phyloP scores from a whole-genome alignment of 148 eudicot genomes.

The Vaccinium myrtillus region DNA sequence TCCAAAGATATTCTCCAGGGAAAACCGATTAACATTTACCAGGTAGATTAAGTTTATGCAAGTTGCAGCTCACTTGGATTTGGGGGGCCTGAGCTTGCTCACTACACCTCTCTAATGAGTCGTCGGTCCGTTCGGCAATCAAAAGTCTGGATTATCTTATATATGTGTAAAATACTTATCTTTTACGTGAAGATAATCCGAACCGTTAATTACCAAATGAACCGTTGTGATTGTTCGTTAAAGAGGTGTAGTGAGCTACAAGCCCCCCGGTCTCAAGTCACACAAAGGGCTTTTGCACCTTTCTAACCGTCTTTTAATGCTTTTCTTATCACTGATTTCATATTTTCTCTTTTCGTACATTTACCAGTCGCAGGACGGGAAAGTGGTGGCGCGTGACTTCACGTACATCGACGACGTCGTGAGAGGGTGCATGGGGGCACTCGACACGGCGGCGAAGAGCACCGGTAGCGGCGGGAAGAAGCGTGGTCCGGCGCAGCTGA shows the following conservation, averaged over 20 bases:
- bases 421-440: constrained; percentile 79
- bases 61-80: neutral
- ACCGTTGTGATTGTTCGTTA: too few relatives aligned
- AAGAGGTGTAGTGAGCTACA: too few relatives aligned
- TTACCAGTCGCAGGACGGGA: constrained; percentile 60
- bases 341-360: too few relatives aligned
- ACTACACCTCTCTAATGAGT: too few relatives aligned
- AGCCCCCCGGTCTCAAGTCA: too few relatives aligned
- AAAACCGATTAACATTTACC: constrained; percentile 51
- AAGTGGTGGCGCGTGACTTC: constrained; percentile 91
- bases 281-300: neutral
- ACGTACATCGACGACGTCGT: constrained; percentile 88
- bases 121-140: too few relatives aligned
- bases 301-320: neutral
- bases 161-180: too few relatives aligned
- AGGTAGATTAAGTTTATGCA: constrained; percentile 7
- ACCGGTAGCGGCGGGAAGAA: constrained; percentile 96
- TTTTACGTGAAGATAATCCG: too few relatives aligned
- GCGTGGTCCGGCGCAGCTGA: constrained; percentile 66
- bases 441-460: constrained; percentile 94
- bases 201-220: too few relatives aligned
- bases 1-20: constrained; percentile 86
- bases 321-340: neutral
- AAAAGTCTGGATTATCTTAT: too few relatives aligned
- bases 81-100: too few relatives aligned